Conservation (phyloP, 352 stramenopile genomes). For the Phytophthora kernoviae region DNA sequence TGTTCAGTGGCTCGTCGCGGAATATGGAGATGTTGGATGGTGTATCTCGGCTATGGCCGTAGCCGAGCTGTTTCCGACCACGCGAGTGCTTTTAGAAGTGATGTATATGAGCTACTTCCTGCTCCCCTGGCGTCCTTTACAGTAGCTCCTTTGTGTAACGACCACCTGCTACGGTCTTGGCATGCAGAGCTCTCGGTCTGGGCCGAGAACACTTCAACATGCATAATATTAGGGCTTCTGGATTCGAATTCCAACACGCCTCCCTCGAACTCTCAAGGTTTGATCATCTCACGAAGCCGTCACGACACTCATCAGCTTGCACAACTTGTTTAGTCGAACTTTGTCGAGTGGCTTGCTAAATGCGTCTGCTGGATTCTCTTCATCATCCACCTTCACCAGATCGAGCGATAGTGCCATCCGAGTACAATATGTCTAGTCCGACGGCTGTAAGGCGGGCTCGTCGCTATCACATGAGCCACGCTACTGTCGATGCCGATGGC, state of each 20-base stretch:
- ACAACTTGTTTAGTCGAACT: constrained; percentile 1
- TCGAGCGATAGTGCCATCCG: too few species aligned
- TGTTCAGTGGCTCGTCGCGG: too few species aligned
- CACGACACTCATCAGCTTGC: constrained; percentile 6
- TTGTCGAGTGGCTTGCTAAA: constrained; percentile 14
- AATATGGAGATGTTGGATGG: too few species aligned
- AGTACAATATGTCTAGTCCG: too few species aligned
- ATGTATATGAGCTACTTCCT: too few species aligned
- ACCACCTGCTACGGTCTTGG: not conserved
- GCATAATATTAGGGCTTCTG: not conserved
- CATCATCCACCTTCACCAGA: not conserved
- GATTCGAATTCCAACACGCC: not conserved
- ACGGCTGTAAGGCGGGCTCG: too few species aligned
- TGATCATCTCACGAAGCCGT: not conserved
- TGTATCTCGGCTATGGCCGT: too few species aligned
- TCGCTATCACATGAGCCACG: too few species aligned
- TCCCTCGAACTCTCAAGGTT: constrained; percentile 4
- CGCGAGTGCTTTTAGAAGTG: too few species aligned
- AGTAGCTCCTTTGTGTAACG: not conserved
- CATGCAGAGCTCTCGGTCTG: not conserved
- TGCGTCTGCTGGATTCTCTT: constrained; percentile 5
- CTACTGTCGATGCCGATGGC: too few species aligned
- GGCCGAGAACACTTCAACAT: not conserved
- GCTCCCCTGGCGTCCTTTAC: too few species aligned
- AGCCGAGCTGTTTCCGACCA: too few species aligned